Conservation (phyloP, 345 rosid genomes). For the rapeseed (Brassica napus) region DNA sequence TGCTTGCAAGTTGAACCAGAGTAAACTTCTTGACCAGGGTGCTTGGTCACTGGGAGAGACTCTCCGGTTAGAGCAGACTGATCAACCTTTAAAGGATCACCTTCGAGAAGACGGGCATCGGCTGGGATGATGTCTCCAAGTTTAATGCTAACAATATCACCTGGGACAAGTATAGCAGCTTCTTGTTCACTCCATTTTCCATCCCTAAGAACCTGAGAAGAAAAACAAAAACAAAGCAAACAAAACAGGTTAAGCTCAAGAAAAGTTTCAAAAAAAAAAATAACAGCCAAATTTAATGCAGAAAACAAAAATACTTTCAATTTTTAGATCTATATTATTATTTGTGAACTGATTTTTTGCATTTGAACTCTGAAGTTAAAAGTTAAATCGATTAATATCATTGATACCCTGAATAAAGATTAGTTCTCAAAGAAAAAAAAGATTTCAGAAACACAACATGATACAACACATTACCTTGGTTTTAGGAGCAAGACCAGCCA, state of each 20-base stretch:
- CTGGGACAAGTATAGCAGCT: background rate
- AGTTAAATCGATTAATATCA: no score
- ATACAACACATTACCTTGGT: conserved; percentile 13
- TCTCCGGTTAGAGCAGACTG: background rate
- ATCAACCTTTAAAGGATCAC: background rate
- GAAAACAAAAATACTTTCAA: background rate
- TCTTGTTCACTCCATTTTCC: background rate
- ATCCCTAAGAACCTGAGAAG: conserved; percentile 1
- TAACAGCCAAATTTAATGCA: background rate
- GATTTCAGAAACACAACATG: conserved; percentile 27
- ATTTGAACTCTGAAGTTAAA: no score
- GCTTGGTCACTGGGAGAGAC: background rate
- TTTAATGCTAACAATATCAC: background rate
- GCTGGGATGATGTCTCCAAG: background rate
- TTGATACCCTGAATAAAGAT: conserved; percentile 18
- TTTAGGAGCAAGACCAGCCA: background rate
- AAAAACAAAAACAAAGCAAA: conserved; percentile 5
- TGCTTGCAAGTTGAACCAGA: background rate
- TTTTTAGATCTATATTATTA: no score
- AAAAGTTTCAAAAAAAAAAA: background rate
- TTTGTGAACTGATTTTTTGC: no score
- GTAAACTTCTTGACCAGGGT: background rate
- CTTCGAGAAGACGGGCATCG: background rate
- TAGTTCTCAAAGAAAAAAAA: conserved; percentile 25
- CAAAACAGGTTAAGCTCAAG: conserved; percentile 19